Conservation (phyloP, 495 filamentous ascomycete species). For the Coniosporium apollinis region DNA sequence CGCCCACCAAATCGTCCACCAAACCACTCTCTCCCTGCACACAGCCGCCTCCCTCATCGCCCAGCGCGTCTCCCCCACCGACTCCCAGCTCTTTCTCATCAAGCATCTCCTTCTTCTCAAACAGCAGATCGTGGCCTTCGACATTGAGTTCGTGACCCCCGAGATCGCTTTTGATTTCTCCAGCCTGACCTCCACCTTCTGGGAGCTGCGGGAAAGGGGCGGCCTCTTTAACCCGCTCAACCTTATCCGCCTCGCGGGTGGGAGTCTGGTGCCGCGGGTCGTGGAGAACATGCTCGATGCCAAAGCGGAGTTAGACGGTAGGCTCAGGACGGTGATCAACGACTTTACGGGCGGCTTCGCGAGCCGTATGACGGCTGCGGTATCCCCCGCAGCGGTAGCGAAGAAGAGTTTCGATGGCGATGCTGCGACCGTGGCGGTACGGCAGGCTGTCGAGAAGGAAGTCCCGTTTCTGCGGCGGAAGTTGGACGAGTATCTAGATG, state of each 20-base stretch:
- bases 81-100: slow-evolving; percentile 74
- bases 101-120: slow-evolving; percentile 83
- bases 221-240: slow-evolving; percentile 51
- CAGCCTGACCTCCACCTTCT: slow-evolving; percentile 61
- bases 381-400: slow-evolving; percentile 26
- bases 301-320: slow-evolving; percentile 56
- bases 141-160: slow-evolving; percentile 71
- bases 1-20: slow-evolving; percentile 61
- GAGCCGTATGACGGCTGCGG: slow-evolving; percentile 35
- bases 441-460: slow-evolving; percentile 33
- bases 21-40: slow-evolving; percentile 50
- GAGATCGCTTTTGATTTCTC: slow-evolving; percentile 61
- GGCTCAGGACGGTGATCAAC: slow-evolving; percentile 60
- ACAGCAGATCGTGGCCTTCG: slow-evolving; percentile 79
- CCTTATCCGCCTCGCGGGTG: slow-evolving; percentile 31
- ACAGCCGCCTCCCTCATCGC: slow-evolving; percentile 32
- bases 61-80: slow-evolving; percentile 28
- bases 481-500: slow-evolving; percentile 31
- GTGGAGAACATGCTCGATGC: slow-evolving; percentile 33
- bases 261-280: slow-evolving; percentile 15
- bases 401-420: slow-evolving; percentile 16
- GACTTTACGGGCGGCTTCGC: slow-evolving; percentile 53
- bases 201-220: slow-evolving; percentile 51
- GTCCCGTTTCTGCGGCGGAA: slow-evolving; percentile 33
- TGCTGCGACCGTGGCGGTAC: slow-evolving; percentile 21